Conservation (phyloP, 2,329 filamentous ascomycete species). For the Trichoderma sp. region DNA sequence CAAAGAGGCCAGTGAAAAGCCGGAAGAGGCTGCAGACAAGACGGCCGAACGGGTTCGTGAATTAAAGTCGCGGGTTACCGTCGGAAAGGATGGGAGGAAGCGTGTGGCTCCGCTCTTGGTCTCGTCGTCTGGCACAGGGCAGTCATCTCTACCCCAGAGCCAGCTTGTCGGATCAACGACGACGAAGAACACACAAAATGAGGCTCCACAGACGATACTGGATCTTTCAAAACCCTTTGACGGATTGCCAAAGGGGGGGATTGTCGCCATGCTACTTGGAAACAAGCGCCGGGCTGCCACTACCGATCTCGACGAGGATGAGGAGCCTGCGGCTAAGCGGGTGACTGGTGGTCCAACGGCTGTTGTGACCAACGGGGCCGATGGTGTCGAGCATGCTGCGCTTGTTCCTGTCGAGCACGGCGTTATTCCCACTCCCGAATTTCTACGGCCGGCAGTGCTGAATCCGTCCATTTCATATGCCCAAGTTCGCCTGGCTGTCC, state of each 20-base stretch:
- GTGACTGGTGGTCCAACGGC: constrained; percentile 65
- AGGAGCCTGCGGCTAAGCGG: constrained; percentile 51
- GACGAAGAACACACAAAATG: constrained; percentile 60
- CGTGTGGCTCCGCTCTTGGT: constrained; percentile 88
- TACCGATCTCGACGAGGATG: constrained; percentile 74
- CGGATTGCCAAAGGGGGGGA: constrained; percentile 83
- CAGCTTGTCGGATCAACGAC: constrained; percentile 77
- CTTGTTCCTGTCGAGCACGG: constrained; percentile 58
- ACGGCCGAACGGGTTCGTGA: constrained; percentile 52
- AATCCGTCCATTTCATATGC: constrained; percentile 79
- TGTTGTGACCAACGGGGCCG: constrained; percentile 71
- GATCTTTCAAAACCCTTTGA: constrained; percentile 94
- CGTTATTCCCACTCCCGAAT: constrained; percentile 71
- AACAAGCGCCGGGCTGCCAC: constrained; percentile 84
- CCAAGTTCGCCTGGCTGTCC: constrained; percentile 82
- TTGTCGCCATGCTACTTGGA: constrained; percentile 80
- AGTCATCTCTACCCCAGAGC: constrained; percentile 84
- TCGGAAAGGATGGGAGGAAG: constrained; percentile 97
- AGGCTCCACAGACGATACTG: constrained; percentile 75
- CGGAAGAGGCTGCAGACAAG: constrained; percentile 52
- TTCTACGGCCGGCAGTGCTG: constrained; percentile 80
- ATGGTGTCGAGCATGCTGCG: constrained; percentile 75
- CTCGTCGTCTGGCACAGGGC: constrained; percentile 80
- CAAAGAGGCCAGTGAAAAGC: constrained; percentile 21
- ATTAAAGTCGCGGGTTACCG: constrained; percentile 86